Conservation (phyloP, 768 basidiomycete genomes). For the Chalciporus pseudorubinellus region DNA sequence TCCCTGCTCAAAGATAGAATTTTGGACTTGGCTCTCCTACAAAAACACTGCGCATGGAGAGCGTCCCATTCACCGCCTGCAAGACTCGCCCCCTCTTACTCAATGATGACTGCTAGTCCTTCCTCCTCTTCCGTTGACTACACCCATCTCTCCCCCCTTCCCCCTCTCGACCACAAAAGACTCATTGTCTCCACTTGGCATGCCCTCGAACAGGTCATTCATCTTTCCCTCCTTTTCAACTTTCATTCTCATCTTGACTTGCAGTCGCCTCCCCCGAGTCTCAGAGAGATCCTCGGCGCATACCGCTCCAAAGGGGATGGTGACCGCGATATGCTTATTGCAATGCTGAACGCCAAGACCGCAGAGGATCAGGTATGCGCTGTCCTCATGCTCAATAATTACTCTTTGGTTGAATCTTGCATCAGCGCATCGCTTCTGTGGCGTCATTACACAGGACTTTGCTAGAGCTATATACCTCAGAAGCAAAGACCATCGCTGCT, state of each 20-base stretch:
- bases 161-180: constrained; percentile 25
- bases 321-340: constrained; percentile 86
- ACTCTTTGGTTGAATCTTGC: constrained; percentile 5
- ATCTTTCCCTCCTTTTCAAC: neutral
- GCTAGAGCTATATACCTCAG: constrained; percentile 51
- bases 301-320: constrained; percentile 86
- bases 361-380: constrained; percentile 84
- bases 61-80: constrained; percentile 15
- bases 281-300: constrained; percentile 84
- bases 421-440: constrained; percentile 67
- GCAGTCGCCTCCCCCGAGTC: constrained; percentile 73
- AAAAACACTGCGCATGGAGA: constrained; percentile 32
- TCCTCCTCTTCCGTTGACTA: constrained; percentile 21
- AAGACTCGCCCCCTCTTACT: constrained; percentile 12
- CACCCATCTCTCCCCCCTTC: constrained; percentile 12
- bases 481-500: constrained; percentile 31
- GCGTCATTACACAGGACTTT: constrained; percentile 69
- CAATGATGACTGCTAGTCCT: constrained; percentile 25
- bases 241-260: constrained; percentile 1
- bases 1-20: constrained; percentile 44
- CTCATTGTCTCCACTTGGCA: constrained; percentile 46
- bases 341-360: constrained; percentile 88
- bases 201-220: constrained; percentile 44
- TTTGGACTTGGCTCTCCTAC: constrained; percentile 45
- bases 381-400: constrained; percentile 6